Base-by-base conservation (phyloP, 2,329 filamentous ascomycete genomes). In the Fusarium oxysporum region DNA sequence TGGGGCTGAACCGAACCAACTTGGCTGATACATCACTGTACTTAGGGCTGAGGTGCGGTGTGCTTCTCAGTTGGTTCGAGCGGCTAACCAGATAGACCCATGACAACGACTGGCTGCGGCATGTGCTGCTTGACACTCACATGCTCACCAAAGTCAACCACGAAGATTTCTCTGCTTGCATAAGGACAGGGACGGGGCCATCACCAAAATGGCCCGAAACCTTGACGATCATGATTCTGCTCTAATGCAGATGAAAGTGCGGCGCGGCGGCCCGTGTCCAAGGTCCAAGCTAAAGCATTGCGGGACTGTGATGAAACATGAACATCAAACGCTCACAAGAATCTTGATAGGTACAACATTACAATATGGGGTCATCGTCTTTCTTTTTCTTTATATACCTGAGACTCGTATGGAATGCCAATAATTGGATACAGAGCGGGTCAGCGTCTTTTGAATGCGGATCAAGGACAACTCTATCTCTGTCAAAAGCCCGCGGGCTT, bases 251-350 rank as follows among this genome's bases (percentile, higher is more conserved):
- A 60, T 57, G 23, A 41, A 48, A 71, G 59, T 19, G 55, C 32
- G 44, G 51, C 66, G 67, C 45, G 51, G 56, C 73, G 72, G 64
- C 58, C 66, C 58, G 60, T 64, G 38, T 48, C 9, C 32, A 57
- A 57, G 41, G 21, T 23, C 64, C 45, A 47, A 63, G 61, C 57
- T 43, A 61, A 63, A 43, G 37, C 47, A 32, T 33, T 65, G 71
- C 64, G 73, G 71, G 43, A 57, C 66, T 53, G 41, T 35, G 59
- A 54, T 51, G 62, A 61, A 58, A 59, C 58, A 35, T 41, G 38
- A 13, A 32, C 32, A 9, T 50, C 16, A 48, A 63, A 58, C 48
- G 58, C 28, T 63, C 38, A 43, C 55, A 56, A 59, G 51, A 43
- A 25, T 50, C 43, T 48, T 33, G 44, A 37, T 57, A 28, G 43